A percentile compares a stretch with the other conserved stretches of the same genome.
Conservation (phyloP, 306 rosid species). For the Vachellia pachyceras region DNA sequence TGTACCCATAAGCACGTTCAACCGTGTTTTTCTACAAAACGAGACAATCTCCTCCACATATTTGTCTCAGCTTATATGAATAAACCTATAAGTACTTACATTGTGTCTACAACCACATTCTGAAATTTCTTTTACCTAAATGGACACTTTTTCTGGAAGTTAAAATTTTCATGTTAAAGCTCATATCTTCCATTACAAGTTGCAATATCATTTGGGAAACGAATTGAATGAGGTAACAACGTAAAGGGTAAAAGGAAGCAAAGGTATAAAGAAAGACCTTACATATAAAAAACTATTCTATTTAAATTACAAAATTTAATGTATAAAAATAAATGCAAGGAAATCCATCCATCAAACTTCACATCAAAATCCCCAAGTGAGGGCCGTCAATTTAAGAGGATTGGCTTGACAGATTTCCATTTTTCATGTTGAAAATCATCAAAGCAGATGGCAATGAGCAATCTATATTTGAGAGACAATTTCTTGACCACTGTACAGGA, state of each 20-base stretch:
- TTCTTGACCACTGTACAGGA: neutral
- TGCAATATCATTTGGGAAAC: neutral
- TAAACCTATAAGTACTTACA: no score
- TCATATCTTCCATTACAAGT: neutral
- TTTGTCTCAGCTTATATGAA: no score
- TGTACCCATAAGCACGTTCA: no score
- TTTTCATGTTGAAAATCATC: neutral
- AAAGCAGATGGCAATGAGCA: neutral
- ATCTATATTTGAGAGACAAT: neutral
- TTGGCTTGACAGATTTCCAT: neutral
- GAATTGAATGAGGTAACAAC: neutral
- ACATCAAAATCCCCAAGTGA: neutral
- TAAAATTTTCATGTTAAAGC: neutral
- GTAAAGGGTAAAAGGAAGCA: neutral
- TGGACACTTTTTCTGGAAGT: neutral
- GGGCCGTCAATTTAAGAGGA: neutral
- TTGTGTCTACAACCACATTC: neutral
- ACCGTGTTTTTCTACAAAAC: no score
- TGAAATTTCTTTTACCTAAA: neutral
- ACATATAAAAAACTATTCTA: neutral
- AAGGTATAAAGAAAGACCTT: neutral
- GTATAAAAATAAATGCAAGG: slow-evolving; percentile 3
- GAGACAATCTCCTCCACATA: no score
- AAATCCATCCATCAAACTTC: neutral
- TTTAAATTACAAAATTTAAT: neutral